A percentile compares a stretch with the other conserved stretches of the same genome.
Evolutionary conservation across 441 rosid species (phyloP).

Genomic region (Dalechampia spathulata): DNA sequence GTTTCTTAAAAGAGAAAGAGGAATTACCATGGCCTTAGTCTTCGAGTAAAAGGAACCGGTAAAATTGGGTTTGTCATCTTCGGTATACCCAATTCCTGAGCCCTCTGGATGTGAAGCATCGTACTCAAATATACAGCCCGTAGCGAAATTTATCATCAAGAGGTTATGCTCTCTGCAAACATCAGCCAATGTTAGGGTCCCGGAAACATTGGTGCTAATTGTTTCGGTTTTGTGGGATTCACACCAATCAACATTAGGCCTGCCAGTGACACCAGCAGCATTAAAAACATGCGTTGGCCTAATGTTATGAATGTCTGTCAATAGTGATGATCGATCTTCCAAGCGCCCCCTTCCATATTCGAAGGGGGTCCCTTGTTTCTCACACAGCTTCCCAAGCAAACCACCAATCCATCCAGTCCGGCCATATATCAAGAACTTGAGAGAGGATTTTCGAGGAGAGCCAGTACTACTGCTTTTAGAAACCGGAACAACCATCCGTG

Average conservation of each 20-base stretch:
- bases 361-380: conserved; percentile 55
- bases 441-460: conserved; percentile 35
- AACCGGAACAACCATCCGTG: conserved; percentile 53
- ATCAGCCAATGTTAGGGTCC: conserved; percentile 77
- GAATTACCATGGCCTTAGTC: conserved; percentile 78
- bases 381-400: conserved; percentile 64
- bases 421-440: conserved; percentile 78
- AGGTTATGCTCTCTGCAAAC: conserved; percentile 68
- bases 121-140: conserved; percentile 89
- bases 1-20: neutral
- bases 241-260: conserved; percentile 94
- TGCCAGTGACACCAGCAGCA: conserved; percentile 89
- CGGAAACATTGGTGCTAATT: conserved; percentile 65
- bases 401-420: conserved; percentile 91
- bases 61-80: conserved; percentile 80
- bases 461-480: conserved; percentile 19
- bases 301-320: conserved; percentile 50
- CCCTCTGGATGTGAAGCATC: conserved; percentile 69
- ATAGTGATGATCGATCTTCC: conserved; percentile 51
- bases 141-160: conserved; percentile 72
- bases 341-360: conserved; percentile 83
- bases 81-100: conserved; percentile 75
- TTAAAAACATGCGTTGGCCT: conserved; percentile 84
- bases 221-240: conserved; percentile 82
- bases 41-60: conserved; percentile 76